Evolutionary conservation across 306 rosid species (phyloP).

Genomic region (Vigna mungo): DNA sequence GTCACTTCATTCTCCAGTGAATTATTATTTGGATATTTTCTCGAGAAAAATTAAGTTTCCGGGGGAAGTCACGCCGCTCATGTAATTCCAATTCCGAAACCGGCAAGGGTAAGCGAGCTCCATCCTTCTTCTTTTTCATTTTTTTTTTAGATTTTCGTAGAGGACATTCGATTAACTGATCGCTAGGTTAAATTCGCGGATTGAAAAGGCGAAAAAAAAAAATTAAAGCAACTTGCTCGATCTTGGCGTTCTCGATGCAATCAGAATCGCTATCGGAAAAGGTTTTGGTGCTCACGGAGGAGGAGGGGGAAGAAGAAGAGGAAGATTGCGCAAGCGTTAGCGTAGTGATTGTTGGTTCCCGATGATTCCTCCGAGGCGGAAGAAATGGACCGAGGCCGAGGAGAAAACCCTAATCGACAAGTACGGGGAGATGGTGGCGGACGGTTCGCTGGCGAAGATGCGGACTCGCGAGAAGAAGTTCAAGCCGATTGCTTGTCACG

Average conservation of each 20-base stretch:
- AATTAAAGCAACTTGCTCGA: slow-evolving; percentile 23
- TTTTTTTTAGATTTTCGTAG: slow-evolving; percentile 11
- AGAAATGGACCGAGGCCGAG: slow-evolving; percentile 98
- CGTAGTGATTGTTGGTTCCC: slow-evolving; percentile 38
- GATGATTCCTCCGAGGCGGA: slow-evolving; percentile 84
- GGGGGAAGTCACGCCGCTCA: slow-evolving; percentile 32
- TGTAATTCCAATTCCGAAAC: not conserved
- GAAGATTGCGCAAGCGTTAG: not conserved
- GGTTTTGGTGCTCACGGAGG: slow-evolving; percentile 41
- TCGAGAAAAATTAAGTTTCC: slow-evolving; percentile 34
- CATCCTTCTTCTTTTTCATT: not conserved
- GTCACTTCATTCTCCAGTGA: slow-evolving; percentile 12
- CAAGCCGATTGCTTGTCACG: slow-evolving; percentile 85
- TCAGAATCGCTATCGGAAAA: slow-evolving; percentile 39
- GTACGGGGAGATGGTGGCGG: slow-evolving; percentile 83
- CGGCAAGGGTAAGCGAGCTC: slow-evolving; percentile 29
- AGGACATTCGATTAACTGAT: slow-evolving; percentile 18
- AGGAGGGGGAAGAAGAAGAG: slow-evolving; percentile 23
- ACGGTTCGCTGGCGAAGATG: slow-evolving; percentile 86
- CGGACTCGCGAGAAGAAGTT: slow-evolving; percentile 95
- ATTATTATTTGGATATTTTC: slow-evolving; percentile 8
- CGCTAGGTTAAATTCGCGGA: slow-evolving; percentile 27
- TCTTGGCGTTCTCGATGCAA: slow-evolving; percentile 51
- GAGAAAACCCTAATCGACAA: slow-evolving; percentile 91
- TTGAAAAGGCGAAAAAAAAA: not conserved